Conservation (phyloP, 331 rosid genomes). For the Rosa hybrid region DNA sequence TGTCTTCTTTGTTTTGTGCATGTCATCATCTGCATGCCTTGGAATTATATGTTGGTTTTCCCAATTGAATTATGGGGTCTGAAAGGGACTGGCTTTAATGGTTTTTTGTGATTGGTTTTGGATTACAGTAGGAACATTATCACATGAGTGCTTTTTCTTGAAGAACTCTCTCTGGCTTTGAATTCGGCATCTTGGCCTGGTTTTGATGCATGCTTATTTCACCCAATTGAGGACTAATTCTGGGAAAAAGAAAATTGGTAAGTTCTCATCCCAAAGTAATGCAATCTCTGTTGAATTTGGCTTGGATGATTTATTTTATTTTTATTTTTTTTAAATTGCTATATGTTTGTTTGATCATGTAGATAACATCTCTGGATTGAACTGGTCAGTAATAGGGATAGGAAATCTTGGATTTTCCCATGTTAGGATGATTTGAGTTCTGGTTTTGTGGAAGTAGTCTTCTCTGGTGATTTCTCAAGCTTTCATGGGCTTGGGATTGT, state of each 20-base stretch:
- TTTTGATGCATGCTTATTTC: background rate
- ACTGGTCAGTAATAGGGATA: conserved; percentile 19
- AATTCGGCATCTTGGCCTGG: background rate
- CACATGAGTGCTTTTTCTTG: background rate
- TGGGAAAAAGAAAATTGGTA: background rate
- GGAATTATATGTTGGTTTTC: background rate
- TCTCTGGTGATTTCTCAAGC: conserved; percentile 28
- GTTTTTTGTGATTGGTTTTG: background rate
- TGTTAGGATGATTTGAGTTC: conserved; percentile 17
- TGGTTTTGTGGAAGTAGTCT: conserved; percentile 19
- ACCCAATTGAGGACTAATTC: background rate
- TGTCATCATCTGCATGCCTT: conserved; percentile 4
- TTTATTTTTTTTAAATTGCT: background rate
- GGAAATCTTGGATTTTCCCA: conserved; percentile 21
- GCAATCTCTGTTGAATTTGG: conserved; percentile 6
- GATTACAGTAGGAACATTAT: background rate
- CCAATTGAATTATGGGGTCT: background rate
- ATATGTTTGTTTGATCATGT: conserved; percentile 19
- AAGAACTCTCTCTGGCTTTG: conserved; percentile 2
- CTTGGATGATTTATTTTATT: background rate
- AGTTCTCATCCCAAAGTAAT: background rate
- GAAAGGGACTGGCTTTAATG: conserved; percentile 12
- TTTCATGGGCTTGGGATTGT: conserved; percentile 12
- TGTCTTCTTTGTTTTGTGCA: background rate
- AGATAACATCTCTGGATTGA: conserved; percentile 23